Conservation (phyloP, 1,284 basidiomycete genomes). For the Agaricales sp. region DNA sequence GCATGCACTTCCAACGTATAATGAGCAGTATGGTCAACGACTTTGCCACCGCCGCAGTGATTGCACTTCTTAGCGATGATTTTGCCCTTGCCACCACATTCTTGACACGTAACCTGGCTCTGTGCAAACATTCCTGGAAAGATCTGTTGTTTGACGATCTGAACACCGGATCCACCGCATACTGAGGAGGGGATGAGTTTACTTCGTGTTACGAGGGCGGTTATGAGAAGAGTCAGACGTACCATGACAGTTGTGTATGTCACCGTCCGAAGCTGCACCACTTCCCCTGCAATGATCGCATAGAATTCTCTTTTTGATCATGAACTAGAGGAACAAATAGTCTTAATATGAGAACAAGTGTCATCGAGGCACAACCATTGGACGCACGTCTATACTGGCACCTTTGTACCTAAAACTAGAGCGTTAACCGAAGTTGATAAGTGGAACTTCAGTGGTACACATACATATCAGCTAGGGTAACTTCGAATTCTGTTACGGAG, state of each 20-base stretch:
- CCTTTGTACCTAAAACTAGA: constrained; percentile 53
- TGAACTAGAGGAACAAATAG: constrained; percentile 71
- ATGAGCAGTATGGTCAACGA: constrained; percentile 74
- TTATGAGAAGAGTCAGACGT: background rate
- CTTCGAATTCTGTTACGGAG: constrained; percentile 80
- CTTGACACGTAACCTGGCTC: constrained; percentile 66
- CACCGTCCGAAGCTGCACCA: constrained; percentile 78
- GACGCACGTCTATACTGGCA: constrained; percentile 68
- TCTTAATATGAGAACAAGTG: constrained; percentile 5
- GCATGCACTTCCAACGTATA: constrained; percentile 76
- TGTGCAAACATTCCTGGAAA: constrained; percentile 93
- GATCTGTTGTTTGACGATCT: constrained; percentile 78
- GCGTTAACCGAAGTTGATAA: constrained; percentile 5
- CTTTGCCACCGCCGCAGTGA: constrained; percentile 75
- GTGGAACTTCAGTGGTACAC: constrained; percentile 16
- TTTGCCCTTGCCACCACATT: constrained; percentile 77
- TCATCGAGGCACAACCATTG: background rate
- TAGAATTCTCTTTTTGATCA: constrained; percentile 79
- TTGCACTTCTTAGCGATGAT: constrained; percentile 70
- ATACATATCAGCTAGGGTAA: constrained; percentile 77
- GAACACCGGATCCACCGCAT: constrained; percentile 83
- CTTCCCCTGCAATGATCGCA: constrained; percentile 91
- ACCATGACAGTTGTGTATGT: constrained; percentile 73
- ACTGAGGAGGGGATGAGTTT: background rate
- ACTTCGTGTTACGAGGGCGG: too few species aligned